Conservation (phyloP, 2,329 filamentous ascomycete genomes). For the Curvularia lunata region DNA sequence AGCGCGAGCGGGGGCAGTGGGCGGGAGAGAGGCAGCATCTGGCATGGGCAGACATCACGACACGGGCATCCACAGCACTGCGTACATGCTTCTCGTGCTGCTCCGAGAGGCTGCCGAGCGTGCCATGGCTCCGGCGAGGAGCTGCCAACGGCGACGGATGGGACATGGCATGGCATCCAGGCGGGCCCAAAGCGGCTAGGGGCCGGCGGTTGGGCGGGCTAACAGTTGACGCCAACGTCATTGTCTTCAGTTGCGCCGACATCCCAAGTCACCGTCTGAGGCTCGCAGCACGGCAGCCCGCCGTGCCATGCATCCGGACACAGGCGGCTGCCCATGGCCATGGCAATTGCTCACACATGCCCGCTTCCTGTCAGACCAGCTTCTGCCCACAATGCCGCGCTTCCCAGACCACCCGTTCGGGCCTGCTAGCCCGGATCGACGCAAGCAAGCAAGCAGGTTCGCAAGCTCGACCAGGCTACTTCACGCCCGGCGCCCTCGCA, state of each 20-base stretch:
- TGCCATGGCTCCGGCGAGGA: background rate
- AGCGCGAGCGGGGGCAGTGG: background rate
- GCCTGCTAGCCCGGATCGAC: conserved; percentile 18
- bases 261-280: background rate
- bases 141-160: background rate
- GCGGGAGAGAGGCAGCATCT: conserved; percentile 1
- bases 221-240: conserved; percentile 20
- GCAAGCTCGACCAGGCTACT: conserved; percentile 18
- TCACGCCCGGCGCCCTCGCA: conserved; percentile 14
- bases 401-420: conserved; percentile 10
- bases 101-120: no score
- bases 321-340: background rate
- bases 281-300: conserved; percentile 8
- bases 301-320: background rate
- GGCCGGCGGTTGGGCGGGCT: conserved; percentile 13
- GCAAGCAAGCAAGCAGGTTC: conserved; percentile 13
- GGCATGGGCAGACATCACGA: background rate
- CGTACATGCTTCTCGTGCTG: no score
- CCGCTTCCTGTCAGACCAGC: conserved; percentile 5
- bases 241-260: conserved; percentile 12
- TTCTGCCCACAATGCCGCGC: background rate
- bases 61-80: no score
- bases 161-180: background rate
- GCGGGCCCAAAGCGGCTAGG: conserved; percentile 12
- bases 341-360: conserved; percentile 9